These are phyloP conservation scores for Trichoderma sp. DNA, from an alignment of 2,329 filamentous ascomycete genomes.

Conservation along the genomic window DNA sequence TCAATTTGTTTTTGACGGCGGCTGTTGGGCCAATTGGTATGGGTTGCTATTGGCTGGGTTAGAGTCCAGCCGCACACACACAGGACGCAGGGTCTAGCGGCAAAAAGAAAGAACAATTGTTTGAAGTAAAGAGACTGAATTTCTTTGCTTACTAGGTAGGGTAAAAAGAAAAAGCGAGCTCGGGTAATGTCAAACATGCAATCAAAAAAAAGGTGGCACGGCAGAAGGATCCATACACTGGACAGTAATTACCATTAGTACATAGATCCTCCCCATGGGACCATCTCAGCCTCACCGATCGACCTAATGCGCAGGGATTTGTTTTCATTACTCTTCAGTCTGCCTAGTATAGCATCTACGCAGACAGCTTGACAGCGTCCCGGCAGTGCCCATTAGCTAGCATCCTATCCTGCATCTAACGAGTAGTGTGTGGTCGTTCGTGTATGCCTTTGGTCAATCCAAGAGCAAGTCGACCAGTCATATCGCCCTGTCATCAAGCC, in stretches of 20 bases:
- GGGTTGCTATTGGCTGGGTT: background rate
- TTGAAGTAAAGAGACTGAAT: background rate
- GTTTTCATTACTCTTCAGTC: background rate
- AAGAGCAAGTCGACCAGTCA: background rate
- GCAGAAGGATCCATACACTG: background rate
- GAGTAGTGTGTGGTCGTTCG: background rate
- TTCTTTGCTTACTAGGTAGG: background rate
- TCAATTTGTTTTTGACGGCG: background rate
- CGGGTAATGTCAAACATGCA: background rate
- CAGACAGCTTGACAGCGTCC: background rate
- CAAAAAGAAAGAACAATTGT: background rate
- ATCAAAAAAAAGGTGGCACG: background rate
- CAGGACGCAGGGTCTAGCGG: background rate
- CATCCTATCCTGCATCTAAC: background rate
- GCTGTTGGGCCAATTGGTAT: background rate
- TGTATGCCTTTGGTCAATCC: background rate
- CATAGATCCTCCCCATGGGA: background rate
- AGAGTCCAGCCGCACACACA: background rate
- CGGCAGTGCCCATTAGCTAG: background rate
- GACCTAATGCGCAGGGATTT: background rate
- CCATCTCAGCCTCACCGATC: slow-evolving; percentile 10
- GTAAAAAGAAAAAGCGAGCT: background rate
- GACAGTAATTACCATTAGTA: background rate
- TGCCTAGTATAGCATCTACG: background rate
- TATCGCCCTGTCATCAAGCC: background rate